These are phyloP conservation scores for Suillus subluteus DNA, from an alignment of 768 basidiomycete species.

Conservation along the genomic window DNA sequence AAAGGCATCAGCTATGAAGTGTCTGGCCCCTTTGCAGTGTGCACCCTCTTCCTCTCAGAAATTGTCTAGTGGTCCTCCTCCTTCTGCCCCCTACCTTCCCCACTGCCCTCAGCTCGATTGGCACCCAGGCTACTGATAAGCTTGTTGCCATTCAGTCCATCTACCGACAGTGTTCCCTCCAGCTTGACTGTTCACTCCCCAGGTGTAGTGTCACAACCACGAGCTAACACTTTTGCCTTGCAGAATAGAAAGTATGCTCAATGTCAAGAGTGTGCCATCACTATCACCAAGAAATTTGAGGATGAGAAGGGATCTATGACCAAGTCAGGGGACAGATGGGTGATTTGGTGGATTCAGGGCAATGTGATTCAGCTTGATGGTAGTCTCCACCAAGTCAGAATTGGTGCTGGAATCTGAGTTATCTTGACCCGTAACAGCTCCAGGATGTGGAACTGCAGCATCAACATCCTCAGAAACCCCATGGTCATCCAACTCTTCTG, in stretches of 20 bases:
- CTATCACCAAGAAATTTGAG: conserved; percentile 54
- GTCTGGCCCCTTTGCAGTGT: conserved; percentile 15
- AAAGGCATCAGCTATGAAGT: conserved; percentile 25
- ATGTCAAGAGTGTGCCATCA: conserved; percentile 54
- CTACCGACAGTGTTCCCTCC: neutral
- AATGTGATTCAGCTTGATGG: too few relatives aligned
- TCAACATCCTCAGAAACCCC: too few relatives aligned
- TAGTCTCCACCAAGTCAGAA: too few relatives aligned
- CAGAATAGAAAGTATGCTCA: conserved; percentile 57
- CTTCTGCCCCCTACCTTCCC: conserved; percentile 52
- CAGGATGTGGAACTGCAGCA: too few relatives aligned
- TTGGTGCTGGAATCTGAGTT: too few relatives aligned
- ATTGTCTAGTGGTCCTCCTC: conserved; percentile 35
- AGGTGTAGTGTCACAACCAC: conserved; percentile 30
- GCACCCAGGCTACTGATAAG: conserved; percentile 12
- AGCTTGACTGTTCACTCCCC: conserved; percentile 22
- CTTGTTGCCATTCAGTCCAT: conserved; percentile 22
- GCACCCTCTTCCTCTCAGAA: conserved; percentile 12
- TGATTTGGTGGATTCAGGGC: too few relatives aligned
- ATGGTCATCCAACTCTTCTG: too few relatives aligned
- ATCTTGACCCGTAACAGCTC: too few relatives aligned
- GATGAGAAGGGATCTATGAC: conserved; percentile 54
- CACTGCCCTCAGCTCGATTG: conserved; percentile 31
- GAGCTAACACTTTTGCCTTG: conserved; percentile 40
- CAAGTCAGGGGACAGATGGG: too few relatives aligned